Conservation (phyloP, 2,329 filamentous ascomycete species). For the Aureobasidium vineae region DNA sequence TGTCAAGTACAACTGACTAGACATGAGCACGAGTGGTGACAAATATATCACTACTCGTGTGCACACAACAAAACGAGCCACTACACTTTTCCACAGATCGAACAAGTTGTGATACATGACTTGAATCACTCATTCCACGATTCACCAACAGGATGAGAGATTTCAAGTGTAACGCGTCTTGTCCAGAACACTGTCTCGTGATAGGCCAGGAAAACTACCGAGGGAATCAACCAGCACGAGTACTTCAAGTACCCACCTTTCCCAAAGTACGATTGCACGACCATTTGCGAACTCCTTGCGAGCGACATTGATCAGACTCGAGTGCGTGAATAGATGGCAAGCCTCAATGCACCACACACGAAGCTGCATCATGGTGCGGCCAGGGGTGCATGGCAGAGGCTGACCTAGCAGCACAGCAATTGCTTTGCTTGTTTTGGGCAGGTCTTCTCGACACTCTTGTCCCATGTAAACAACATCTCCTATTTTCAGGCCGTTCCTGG, state of each 20-base stretch:
- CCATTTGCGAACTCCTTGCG: background rate
- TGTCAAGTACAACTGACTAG: background rate
- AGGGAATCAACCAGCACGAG: background rate
- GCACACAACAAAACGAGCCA: background rate
- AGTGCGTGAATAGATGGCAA: constrained; percentile 6
- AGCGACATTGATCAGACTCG: background rate
- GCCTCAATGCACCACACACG: background rate
- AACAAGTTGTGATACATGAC: background rate
- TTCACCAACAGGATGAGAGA: background rate
- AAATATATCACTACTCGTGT: background rate
- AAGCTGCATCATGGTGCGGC: constrained; percentile 19
- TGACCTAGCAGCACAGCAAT: background rate
- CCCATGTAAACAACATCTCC: constrained; percentile 16
- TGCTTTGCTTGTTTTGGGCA: constrained; percentile 13
- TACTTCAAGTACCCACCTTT: background rate
- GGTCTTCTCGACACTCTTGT: background rate
- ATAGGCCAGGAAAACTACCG: background rate
- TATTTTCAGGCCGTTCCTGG: constrained; percentile 1
- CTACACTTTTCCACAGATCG: background rate
- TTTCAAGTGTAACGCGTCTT: background rate
- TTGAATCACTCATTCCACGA: background rate
- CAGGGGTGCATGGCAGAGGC: constrained; percentile 20
- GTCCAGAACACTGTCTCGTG: background rate
- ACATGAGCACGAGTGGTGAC: constrained; percentile 12
- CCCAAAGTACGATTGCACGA: background rate